Evolutionary conservation across 768 basidiomycete species (phyloP).

Genomic region (Russula griseocarnosa): DNA sequence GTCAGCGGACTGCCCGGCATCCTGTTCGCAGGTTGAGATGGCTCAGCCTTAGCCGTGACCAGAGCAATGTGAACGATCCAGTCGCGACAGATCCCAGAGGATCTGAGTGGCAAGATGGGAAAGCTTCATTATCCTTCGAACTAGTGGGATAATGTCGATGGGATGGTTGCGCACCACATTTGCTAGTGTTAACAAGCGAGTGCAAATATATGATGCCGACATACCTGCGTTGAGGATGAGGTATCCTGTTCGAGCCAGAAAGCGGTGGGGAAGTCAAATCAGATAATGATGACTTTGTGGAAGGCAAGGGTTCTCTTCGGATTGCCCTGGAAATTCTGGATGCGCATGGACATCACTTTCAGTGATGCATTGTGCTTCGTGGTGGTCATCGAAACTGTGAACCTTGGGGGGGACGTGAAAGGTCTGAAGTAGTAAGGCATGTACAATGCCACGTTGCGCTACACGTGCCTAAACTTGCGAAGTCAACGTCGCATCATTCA

Average conservation of each 20-base stretch:
- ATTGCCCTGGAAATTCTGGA: constrained; percentile 23
- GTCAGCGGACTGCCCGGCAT: too few species aligned
- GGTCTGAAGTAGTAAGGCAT: too few species aligned
- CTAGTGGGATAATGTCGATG: constrained; percentile 18
- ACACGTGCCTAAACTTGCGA: too few species aligned
- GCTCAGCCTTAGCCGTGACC: too few species aligned
- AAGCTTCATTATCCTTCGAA: constrained; percentile 8
- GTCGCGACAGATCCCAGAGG: not conserved
- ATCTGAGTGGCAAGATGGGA: constrained; percentile 10
- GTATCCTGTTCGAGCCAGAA: constrained; percentile 14
- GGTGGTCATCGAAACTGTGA: too few species aligned
- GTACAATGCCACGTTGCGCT: too few species aligned
- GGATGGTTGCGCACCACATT: constrained; percentile 14
- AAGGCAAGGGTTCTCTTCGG: constrained; percentile 25
- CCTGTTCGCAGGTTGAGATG: too few species aligned
- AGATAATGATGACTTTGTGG: constrained; percentile 26
- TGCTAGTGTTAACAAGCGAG: not conserved
- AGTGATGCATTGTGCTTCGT: too few species aligned
- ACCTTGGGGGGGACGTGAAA: too few species aligned
- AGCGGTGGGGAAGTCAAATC: constrained; percentile 2
- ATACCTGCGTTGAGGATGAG: constrained; percentile 17
- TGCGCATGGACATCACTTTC: constrained; percentile 7
- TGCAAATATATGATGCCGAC: not conserved
- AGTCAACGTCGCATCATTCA: too few species aligned
- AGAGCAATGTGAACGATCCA: constrained; percentile 5